These are phyloP conservation scores for Ceratocystis destructans DNA, from an alignment of 2,329 filamentous ascomycete genomes.

Conservation along the genomic window DNA sequence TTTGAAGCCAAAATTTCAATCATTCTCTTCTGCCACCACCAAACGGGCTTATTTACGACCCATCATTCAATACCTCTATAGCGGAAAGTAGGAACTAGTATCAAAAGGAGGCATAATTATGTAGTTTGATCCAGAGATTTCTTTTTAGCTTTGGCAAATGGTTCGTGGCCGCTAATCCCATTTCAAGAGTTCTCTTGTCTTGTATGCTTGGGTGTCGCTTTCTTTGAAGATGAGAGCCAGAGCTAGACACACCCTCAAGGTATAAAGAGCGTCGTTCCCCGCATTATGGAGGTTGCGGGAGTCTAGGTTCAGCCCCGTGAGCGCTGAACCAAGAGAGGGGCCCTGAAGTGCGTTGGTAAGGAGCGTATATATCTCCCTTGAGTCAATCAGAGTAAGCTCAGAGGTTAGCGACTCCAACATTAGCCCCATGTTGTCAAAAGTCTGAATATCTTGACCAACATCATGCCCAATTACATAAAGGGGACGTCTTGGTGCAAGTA, in stretches of 20 bases:
- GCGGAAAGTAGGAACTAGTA: no score
- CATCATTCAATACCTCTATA: no score
- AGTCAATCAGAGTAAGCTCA: conserved; percentile 53
- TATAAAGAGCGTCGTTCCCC: conserved; percentile 74
- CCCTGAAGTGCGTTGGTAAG: conserved; percentile 40
- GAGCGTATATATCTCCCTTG: conserved; percentile 53
- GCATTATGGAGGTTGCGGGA: conserved; percentile 67
- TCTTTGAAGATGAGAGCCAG: conserved; percentile 5
- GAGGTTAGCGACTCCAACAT: conserved; percentile 35
- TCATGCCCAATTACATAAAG: conserved; percentile 60
- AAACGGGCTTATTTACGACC: no score
- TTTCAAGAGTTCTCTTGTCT: background rate
- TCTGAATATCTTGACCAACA: conserved; percentile 50
- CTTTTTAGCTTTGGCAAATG: no score
- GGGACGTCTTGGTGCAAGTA: conserved; percentile 1
- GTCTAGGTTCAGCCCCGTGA: conserved; percentile 49
- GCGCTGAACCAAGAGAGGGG: conserved; percentile 45
- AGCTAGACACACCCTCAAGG: conserved; percentile 58
- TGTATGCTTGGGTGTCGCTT: background rate
- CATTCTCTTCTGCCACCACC: no score
- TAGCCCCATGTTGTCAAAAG: conserved; percentile 52
- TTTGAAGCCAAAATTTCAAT: no score
- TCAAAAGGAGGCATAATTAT: no score
- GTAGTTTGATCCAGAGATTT: no score
- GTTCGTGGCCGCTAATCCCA: background rate